phyloP scores from a whole-genome alignment of 139 green algal species.

The Picochlorum sp. region DNA sequence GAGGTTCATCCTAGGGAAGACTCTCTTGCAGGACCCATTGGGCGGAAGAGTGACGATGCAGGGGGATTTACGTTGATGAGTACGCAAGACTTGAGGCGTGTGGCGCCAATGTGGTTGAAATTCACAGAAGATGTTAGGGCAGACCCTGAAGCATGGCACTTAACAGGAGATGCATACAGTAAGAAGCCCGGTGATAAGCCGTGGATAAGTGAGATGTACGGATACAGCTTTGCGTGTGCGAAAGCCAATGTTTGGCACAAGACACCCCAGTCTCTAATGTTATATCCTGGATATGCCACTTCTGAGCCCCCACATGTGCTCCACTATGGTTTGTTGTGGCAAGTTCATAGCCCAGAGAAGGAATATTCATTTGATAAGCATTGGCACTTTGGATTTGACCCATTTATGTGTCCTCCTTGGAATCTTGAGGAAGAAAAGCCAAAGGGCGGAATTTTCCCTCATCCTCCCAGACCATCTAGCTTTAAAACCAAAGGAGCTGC shows the following conservation, averaged over 20 bases:
- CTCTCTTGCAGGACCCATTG: conserved; percentile 33
- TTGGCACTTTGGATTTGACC: conserved; percentile 60
- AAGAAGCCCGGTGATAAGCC: conserved; percentile 33
- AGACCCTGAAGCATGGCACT: conserved; percentile 41
- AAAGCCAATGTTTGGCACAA: conserved; percentile 71
- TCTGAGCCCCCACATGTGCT: conserved; percentile 56
- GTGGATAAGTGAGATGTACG: conserved; percentile 43
- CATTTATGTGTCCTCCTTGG: conserved; percentile 57
- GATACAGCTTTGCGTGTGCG: conserved; percentile 71
- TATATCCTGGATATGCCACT: conserved; percentile 68
- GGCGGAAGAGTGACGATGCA: conserved; percentile 43
- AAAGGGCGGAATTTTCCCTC: conserved; percentile 44
- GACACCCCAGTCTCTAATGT: conserved; percentile 54
- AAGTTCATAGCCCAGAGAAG: conserved; percentile 13
- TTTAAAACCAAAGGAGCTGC: conserved; percentile 22
- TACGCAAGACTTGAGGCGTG: conserved; percentile 56
- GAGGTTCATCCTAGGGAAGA: conserved; percentile 57
- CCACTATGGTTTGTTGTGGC: conserved; percentile 76
- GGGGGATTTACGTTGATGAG: conserved; percentile 79
- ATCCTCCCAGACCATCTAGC: conserved; percentile 33
- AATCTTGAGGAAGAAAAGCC: conserved; percentile 22
- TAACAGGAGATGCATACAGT: conserved; percentile 35
- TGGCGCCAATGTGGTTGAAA: conserved; percentile 69
- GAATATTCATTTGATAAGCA: conserved; percentile 74
- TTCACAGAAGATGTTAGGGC: conserved; percentile 43